Percentiles rank a stretch among this genome's conserved stretches.
Conservation (phyloP, 345 rosid genomes). For the Populus deltoides region DNA sequence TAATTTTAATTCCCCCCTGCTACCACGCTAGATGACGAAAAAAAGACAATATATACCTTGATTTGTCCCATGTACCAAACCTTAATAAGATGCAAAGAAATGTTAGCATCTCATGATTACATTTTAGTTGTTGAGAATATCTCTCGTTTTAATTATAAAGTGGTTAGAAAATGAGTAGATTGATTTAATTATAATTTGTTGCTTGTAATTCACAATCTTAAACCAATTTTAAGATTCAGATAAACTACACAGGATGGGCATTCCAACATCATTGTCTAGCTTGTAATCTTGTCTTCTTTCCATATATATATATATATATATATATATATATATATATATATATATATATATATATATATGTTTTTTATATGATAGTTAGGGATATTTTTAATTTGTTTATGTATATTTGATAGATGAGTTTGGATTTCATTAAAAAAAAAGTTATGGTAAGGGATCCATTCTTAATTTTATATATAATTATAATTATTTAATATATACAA, state of each 20-base stretch:
- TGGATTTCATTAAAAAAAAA: no score
- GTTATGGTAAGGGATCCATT: no score
- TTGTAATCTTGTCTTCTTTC: background rate
- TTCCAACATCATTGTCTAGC: background rate
- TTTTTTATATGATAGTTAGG: no score
- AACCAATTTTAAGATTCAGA: no score
- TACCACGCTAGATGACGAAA: background rate
- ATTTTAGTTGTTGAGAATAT: constrained; percentile 23
- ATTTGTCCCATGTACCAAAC: constrained; percentile 20
- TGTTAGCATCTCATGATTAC: constrained; percentile 21
- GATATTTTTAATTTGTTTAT: no score
- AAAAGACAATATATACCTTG: background rate
- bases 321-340: no score
- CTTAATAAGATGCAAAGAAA: constrained; percentile 27
- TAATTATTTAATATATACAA: no score
- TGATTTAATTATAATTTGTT: background rate
- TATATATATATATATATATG: no score
- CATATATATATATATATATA: no score
- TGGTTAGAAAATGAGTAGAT: background rate
- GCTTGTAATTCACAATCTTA: constrained; percentile 10
- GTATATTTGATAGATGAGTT: no score
- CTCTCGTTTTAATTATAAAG: background rate
- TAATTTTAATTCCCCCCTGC: no score
- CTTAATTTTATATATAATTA: no score
- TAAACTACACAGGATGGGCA: background rate